Conservation (phyloP, 2,329 filamentous ascomycete species). For the Cladorrhinum sp. region DNA sequence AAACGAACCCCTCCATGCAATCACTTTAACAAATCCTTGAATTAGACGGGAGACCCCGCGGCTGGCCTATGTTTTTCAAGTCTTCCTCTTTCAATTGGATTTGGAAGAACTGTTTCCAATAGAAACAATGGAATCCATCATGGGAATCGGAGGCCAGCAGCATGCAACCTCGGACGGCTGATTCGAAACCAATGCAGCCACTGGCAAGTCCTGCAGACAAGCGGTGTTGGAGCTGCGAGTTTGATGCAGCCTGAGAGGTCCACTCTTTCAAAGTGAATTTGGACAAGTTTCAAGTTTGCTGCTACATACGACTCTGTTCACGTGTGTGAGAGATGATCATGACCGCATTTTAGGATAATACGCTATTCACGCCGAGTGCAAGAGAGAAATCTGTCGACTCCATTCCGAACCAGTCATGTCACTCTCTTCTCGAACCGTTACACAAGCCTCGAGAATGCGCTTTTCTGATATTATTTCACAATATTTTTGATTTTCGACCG, state of each 20-base stretch:
- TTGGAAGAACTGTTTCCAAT: not conserved
- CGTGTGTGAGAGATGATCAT: constrained; percentile 6
- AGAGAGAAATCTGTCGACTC: not conserved
- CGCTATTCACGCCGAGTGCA: not conserved
- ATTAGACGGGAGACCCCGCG: not conserved
- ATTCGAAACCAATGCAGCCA: not conserved
- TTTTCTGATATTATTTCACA: not conserved
- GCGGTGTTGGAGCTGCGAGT: not conserved
- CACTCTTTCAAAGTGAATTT: not conserved
- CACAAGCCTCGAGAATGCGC: not conserved
- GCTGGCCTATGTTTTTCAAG: not conserved
- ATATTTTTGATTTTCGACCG: too few species aligned
- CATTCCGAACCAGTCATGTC: constrained; percentile 3
- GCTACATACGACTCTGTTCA: constrained; percentile 7
- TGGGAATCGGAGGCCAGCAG: too few species aligned
- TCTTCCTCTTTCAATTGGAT: constrained; percentile 3
- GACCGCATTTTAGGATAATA: not conserved
- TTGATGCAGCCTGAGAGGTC: not conserved
- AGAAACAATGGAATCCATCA: not conserved
- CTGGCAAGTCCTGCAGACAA: not conserved
- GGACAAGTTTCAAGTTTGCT: not conserved
- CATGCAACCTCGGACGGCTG: not conserved
- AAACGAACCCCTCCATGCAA: constrained; percentile 19
- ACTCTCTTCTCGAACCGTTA: not conserved
- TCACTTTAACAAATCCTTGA: constrained; percentile 24